phyloP scores from a whole-genome alignment of 208 protist genomes.

The Trypanosomatidae sp. region DNA sequence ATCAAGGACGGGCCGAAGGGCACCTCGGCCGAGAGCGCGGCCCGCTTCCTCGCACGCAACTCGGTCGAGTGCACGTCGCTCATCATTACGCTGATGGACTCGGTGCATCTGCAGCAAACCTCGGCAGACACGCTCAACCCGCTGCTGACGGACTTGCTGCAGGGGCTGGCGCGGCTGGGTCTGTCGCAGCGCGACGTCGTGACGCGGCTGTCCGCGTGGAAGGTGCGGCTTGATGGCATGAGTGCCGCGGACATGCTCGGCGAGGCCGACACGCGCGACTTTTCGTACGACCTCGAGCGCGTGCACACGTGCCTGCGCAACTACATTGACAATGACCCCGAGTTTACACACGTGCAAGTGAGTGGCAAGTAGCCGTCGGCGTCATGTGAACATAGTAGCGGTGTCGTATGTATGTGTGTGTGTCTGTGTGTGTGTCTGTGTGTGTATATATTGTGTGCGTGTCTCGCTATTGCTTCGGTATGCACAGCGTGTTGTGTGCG shows the following conservation, averaged over 20 bases:
- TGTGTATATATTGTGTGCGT: too few relatives aligned
- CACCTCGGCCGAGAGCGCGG: conserved; percentile 20
- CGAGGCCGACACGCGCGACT: conserved; percentile 66
- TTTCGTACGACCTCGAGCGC: conserved; percentile 86
- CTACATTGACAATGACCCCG: conserved; percentile 39
- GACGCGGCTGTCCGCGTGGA: conserved; percentile 46
- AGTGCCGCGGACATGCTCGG: conserved; percentile 83
- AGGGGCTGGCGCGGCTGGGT: conserved; percentile 27
- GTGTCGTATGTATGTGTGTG: too few relatives aligned
- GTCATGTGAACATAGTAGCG: too few relatives aligned
- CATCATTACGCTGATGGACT: conserved; percentile 92
- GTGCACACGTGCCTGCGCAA: conserved; percentile 69
- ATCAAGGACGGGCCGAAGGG: conserved; percentile 44
- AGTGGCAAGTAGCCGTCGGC: background rate
- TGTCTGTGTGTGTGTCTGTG: too few relatives aligned
- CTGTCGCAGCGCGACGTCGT: conserved; percentile 39
- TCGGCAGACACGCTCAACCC: conserved; percentile 89
- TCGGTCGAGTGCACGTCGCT: conserved; percentile 84
- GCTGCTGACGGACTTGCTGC: conserved; percentile 78
- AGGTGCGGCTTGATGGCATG: conserved; percentile 75
- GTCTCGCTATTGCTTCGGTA: too few relatives aligned
- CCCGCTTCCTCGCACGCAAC: conserved; percentile 33
- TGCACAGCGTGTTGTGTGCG: too few relatives aligned
- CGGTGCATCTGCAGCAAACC: conserved; percentile 79
- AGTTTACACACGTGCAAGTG: too few relatives aligned